Base-by-base conservation (phyloP, 2,329 filamentous ascomycete species). In the Colletotrichum tropicale region DNA sequence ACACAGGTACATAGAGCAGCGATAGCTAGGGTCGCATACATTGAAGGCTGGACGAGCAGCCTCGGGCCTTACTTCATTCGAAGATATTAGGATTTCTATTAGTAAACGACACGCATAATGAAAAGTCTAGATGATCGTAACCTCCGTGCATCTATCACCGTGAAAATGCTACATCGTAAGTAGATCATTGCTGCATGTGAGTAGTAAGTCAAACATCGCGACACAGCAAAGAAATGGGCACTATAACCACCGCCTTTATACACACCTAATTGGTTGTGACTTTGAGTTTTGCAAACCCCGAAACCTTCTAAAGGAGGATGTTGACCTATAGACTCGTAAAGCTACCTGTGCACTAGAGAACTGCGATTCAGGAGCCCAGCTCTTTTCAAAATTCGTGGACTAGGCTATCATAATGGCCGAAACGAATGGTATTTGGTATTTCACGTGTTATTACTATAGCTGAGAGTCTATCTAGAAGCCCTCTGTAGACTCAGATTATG, bases 61-160 rank as follows among this genome's bases (percentile, higher is more conserved):
- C n/a, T 21, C 0, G n/a, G 1, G n/a, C n/a, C 2, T 24, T 4
- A 12, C 2, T 24, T 24, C 12, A 21, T 21, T 52, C 3, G 18
- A 52, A 52, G 43, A 0, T 6, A 48, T 0, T 8, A 13, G n/a
- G n/a, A 24, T 6, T 13, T 52, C 10, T 52, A 13, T 21, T 21
- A 52, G 43, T 52, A 12, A 24, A 36, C 34, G 13, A 7, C 13
- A 36, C 3, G 34, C 13, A 4, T n/a, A 48, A 48, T 48, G 38
- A n/a, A 48, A 48, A 12, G 8, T n/a, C 38, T 6, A 43, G 8
- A 43, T 21, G 10, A 52, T 13, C 10, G 2, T 13, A 13, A 2
- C 6, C 10, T 21, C 4, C 21, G 21, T 21, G n/a, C n/a, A 21
- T 52, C 43, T 13, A 21, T 52, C 7, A 7, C n/a, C n/a, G 10